Evolutionary conservation across 306 rosid species (phyloP), one percentile per base, ranked within the genome.

Genomic region (Purshia tridentata): DNA sequence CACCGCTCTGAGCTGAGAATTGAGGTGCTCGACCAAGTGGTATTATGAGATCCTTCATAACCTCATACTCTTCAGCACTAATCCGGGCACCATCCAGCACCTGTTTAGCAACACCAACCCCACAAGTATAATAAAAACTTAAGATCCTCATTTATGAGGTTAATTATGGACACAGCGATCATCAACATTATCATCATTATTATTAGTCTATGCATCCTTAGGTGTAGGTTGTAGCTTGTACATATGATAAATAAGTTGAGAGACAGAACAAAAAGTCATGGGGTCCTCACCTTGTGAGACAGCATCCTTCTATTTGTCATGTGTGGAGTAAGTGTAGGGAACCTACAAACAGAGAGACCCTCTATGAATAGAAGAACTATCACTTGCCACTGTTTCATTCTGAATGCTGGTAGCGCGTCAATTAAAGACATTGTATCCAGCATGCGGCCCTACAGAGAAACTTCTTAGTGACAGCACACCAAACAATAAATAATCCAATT

Each of bases 331-430:
- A 94, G 88, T 50, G 91, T 74, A 62, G 95, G 96, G 15, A 94
- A 66, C 89, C 90, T 84, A 85, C 76, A 81, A 60, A 91, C 88
- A 14, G 98, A 94, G 78, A 94, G 81, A 60, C 95, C 96, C 75
- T 94, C 97, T 1, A 94, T 12, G 65, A 89, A 85, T 80, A 94
- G 77, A 82, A 94, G 96, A 81, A 63, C 83, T 11, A 91, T 72
- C 83, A 89, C 89, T 80, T 89, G 94, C 98, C 97, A 94, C 70
- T 94, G 97, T 78, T 88, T 94, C 78, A 78, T 81, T 81, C 90
- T 86, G 84, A 91, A 86, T 75, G 91, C 90, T 57, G 97, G 98
- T 74, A 91, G 80, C 4, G 98, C 89, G 15, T 94, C 95, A 58
- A 80, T 69, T 77, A 88, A 89, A n/a, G 98, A 82, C 96, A 91